Conservation (phyloP, 257 asterid genomes). For the Solanum sitiens region DNA sequence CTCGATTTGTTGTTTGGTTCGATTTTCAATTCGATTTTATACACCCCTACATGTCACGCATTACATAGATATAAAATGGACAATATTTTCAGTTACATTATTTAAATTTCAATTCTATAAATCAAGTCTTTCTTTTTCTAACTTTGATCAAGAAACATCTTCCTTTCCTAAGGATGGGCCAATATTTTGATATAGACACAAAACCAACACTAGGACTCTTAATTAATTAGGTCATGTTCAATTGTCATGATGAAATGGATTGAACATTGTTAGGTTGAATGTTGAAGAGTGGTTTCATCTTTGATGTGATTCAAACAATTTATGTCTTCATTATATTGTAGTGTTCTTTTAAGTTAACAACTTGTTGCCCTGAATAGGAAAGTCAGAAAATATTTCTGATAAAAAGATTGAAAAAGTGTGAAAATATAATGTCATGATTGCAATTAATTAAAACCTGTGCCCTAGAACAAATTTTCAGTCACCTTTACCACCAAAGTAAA, state of each 20-base stretch:
- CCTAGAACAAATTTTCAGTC: too few relatives aligned
- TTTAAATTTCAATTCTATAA: background rate
- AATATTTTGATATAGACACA: background rate
- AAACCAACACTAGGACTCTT: background rate
- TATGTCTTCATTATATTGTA: background rate
- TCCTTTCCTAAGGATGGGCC: background rate
- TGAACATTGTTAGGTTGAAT: background rate
- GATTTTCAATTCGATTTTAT: too few relatives aligned
- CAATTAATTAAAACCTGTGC: background rate
- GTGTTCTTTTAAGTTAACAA: background rate
- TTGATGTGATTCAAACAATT: background rate
- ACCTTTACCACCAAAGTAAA: background rate
- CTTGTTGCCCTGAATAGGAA: background rate
- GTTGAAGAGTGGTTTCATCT: background rate
- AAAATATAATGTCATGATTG: background rate
- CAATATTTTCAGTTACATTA: too few relatives aligned
- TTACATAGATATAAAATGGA: too few relatives aligned
- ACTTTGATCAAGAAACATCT: background rate
- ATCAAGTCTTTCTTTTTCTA: background rate
- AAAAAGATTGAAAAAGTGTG: background rate
- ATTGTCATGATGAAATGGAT: background rate
- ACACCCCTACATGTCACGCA: too few relatives aligned
- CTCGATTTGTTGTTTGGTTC: too few relatives aligned
- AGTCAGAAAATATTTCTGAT: background rate
- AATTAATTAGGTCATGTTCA: background rate